A percentile compares a stretch with the other conserved stretches of the same genome.
Conservation (phyloP, 768 basidiomycete genomes). For the Exsudoporus frostii region DNA sequence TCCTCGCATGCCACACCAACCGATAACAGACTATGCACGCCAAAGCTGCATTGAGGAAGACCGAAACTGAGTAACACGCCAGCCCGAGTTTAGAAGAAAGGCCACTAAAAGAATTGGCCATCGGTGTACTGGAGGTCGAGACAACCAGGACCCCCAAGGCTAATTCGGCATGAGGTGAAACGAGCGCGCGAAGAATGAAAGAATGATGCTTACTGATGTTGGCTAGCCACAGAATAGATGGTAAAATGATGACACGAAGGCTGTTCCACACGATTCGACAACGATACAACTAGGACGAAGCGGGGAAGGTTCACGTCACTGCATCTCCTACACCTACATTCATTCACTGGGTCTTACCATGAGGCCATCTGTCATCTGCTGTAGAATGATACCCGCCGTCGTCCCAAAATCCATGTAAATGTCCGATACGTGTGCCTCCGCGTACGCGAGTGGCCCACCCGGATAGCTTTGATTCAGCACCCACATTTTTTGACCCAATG, state of each 20-base stretch:
- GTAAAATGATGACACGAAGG: slow-evolving; percentile 1
- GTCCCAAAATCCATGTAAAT: slow-evolving; percentile 24
- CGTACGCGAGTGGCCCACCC: slow-evolving; percentile 32
- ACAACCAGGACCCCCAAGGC: not conserved
- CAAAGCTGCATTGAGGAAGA: slow-evolving; percentile 5
- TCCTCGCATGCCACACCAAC: not conserved
- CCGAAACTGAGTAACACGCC: not conserved
- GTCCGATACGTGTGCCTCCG: slow-evolving; percentile 17
- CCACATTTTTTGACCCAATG: slow-evolving; percentile 33
- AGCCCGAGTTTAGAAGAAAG: not conserved
- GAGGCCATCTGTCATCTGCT: slow-evolving; percentile 29
- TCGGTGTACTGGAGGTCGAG: not conserved
- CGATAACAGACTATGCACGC: slow-evolving; percentile 12
- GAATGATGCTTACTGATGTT: slow-evolving; percentile 4
- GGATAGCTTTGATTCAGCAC: slow-evolving; percentile 30
- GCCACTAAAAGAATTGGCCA: not conserved
- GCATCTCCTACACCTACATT: not conserved
- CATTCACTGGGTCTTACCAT: slow-evolving; percentile 11
- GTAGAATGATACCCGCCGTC: slow-evolving; percentile 21
- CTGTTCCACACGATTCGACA: slow-evolving; percentile 32
- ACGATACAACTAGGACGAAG: slow-evolving; percentile 33
- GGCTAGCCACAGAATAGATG: slow-evolving; percentile 8
- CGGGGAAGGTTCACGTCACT: not conserved
- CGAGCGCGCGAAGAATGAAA: too few species aligned
- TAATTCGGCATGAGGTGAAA: not conserved